Evolutionary conservation across 306 rosid species (phyloP), one percentile per base, ranked within the genome.

Genomic region (Vigna unguiculata): DNA sequence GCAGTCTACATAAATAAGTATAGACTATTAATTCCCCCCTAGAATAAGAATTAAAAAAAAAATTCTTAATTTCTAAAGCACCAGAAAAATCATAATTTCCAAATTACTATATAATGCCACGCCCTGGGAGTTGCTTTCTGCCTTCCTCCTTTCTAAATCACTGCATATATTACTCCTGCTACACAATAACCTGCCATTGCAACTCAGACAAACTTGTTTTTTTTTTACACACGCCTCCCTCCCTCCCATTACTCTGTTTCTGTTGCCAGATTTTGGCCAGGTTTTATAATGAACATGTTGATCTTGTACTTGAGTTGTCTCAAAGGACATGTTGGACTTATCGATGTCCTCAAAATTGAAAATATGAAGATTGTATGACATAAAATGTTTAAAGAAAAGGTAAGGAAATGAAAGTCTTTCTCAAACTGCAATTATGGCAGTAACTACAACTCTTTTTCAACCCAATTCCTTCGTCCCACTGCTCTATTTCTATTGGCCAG

Each of bases 131-230:
- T 47, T 57, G 68, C 54, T 58, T 57, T 34, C 6, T 55, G 48
- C 40, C 65, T 72, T 25, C 40, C 65, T 72, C 40, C 77, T 53
- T 17, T 54, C 77, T 38, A 45, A 72, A 22, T 41, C 77, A 53
- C 47, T 34, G 63, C 21, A 12, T 28, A 12, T 28, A 20, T 59
- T 38, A 34, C 41, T 59, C 21, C 7, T 36, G 47, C 69, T 20
- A 20, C 28, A 38, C 46, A 64, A 40, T 38, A 64, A 64, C 55
- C 67, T 13, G 28, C 30, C 67, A 41, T 36, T 30, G 20, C 62
- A 19, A 52, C 64, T 71, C 51, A 20, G 64, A 38, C 19, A 21
- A 7, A 20, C 30, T 28, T 28, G 5, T 0, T 0, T 30, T 49
- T 0, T 28, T 72, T 55, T 22, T 9, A 2, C 51, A 38, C 53